phyloP scores from a whole-genome alignment of 148 eudicot species.

The Camellia sinensis region DNA sequence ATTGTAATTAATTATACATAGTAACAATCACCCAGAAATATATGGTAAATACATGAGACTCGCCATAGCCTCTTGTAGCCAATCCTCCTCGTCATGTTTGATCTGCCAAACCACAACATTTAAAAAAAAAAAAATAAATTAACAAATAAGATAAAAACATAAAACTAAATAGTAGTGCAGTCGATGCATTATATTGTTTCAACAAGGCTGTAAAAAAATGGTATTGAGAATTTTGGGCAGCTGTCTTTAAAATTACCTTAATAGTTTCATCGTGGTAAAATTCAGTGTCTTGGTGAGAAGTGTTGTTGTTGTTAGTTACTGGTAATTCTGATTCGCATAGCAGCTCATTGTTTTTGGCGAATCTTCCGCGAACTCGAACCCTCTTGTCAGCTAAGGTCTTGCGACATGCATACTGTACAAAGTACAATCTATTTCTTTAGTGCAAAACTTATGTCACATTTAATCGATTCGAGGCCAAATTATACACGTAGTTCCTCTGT shows the following conservation, averaged over 20 bases:
- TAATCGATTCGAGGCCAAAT: too few relatives aligned
- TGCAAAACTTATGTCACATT: too few relatives aligned
- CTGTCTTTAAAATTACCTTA: slow-evolving; percentile 19
- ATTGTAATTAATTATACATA: too few relatives aligned
- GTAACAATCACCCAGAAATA: slow-evolving; percentile 11
- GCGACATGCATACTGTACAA: slow-evolving; percentile 74
- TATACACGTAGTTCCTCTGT: too few relatives aligned
- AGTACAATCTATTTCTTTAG: not conserved
- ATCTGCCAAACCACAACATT: slow-evolving; percentile 30
- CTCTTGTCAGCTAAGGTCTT: slow-evolving; percentile 87
- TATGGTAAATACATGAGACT: slow-evolving; percentile 47
- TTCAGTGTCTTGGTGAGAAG: slow-evolving; percentile 19
- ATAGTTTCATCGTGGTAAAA: slow-evolving; percentile 13
- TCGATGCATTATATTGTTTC: not conserved
- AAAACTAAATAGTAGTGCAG: not conserved
- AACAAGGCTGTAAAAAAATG: too few relatives aligned
- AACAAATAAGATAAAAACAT: not conserved
- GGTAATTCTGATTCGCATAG: slow-evolving; percentile 29
- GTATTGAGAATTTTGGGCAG: too few relatives aligned
- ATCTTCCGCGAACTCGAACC: slow-evolving; percentile 79
- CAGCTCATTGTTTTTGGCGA: slow-evolving; percentile 64
- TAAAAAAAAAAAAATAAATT: not conserved
- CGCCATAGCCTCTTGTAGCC: slow-evolving; percentile 68
- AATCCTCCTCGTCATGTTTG: slow-evolving; percentile 49
- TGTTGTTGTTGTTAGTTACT: not conserved